Evolutionary conservation across 179 eudicot species (phyloP), one percentile per base, ranked within the genome.

Genomic region (Silene coronaria): DNA sequence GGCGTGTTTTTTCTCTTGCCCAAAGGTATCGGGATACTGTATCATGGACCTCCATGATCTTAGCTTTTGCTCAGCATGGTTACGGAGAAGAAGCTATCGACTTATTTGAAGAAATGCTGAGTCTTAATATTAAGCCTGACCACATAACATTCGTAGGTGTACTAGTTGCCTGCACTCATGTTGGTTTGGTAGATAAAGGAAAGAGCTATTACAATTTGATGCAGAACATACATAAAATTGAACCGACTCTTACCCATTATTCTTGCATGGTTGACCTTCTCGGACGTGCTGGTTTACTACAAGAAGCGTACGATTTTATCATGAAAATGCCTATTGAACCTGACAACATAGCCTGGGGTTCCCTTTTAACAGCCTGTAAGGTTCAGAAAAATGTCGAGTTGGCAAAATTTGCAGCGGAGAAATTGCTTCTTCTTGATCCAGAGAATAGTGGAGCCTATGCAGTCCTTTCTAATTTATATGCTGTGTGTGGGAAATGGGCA

Each of bases 201-300:
- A 80, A 83, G 69, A 73, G 76, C 69, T 88, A 81, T 77, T 88
- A 81, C 84, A 70, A 77, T 14, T 75, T 81, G 85, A 87, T 88
- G 89, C 80, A 81, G 53, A 78, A 75, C 22, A n/a, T 75, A 28
- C 88, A 88, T 80, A 76, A 81, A 48, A 83, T 88, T 16, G 68
- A 74, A 72, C 89, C 89, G 63, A 83, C 88, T 45, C 27, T 67
- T 13, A 83, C 81, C 76, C 89, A 84, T 76, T 88, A 80, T 75
- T 88, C 91, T 65, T 88, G 89, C 79, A 86, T 88, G 89, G 80
- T 88, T 79, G 91, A 88, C 75, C 85, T 88, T 53, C 82, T 83
- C 63, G 91, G 89, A 58, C 89, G 91, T 68, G 91, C 91, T 66
- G 91, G 91, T 51, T 73, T 81, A 71, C 84, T 88, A 68, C 79